phyloP scores from a whole-genome alignment of 106 monocot species.

The Ottelia alismoides region DNA sequence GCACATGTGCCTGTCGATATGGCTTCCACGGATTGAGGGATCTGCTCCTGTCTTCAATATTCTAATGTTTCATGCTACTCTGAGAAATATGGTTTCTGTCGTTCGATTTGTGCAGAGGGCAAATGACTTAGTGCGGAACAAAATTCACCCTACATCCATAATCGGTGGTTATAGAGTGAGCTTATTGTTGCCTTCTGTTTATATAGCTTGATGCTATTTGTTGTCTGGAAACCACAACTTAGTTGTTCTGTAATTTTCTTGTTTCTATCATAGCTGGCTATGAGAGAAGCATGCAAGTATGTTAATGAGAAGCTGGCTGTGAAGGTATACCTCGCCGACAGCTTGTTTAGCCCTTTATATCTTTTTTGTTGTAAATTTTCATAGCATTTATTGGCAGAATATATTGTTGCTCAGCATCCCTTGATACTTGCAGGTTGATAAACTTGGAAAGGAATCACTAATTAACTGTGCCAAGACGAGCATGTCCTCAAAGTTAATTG shows the following conservation, averaged over 20 bases:
- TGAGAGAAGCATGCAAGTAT: constrained; percentile 98
- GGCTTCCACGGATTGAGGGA: neutral
- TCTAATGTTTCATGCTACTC: neutral
- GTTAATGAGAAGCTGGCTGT: constrained; percentile 87
- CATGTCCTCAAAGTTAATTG: constrained; percentile 97
- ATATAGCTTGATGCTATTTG: neutral
- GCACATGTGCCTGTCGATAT: neutral
- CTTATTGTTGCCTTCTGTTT: neutral
- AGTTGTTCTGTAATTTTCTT: neutral
- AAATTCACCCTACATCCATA: constrained; percentile 95
- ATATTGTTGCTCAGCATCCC: too few relatives aligned
- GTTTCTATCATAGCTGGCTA: constrained; percentile 57
- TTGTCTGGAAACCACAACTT: neutral
- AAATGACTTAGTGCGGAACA: constrained; percentile 96
- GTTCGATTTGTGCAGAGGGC: constrained; percentile 46
- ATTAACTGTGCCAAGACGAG: constrained; percentile 98
- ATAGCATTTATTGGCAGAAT: too few relatives aligned
- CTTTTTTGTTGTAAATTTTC: too few relatives aligned
- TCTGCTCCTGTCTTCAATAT: neutral
- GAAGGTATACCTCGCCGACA: constrained; percentile 33
- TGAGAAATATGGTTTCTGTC: neutral
- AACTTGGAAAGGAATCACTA: constrained; percentile 90
- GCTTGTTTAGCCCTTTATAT: too few relatives aligned
- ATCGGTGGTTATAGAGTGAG: constrained; percentile 87
- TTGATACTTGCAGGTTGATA: constrained; percentile 89